These are phyloP conservation scores for Pisolithus marmoratus DNA, from an alignment of 768 basidiomycete species.

Conservation along the genomic window DNA sequence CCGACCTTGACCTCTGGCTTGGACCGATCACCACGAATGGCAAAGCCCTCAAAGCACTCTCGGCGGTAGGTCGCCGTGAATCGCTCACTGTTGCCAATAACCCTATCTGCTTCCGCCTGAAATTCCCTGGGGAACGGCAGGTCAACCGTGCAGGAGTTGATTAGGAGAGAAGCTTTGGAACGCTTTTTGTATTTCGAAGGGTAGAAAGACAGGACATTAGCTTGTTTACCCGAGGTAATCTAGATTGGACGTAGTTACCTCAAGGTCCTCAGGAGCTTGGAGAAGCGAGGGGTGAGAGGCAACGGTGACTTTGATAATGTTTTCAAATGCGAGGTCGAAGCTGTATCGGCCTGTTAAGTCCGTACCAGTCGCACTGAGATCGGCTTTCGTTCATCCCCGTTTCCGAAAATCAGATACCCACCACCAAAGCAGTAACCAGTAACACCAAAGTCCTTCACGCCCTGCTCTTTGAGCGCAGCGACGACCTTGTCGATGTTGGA, in stretches of 20 bases:
- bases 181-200: constrained; percentile 40
- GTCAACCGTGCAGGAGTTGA: constrained; percentile 60
- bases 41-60: constrained; percentile 36
- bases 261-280: constrained; percentile 51
- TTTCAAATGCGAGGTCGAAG: constrained; percentile 59
- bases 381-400: not conserved
- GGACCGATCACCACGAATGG: constrained; percentile 40
- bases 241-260: constrained; percentile 32
- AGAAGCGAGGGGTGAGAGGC: constrained; percentile 62
- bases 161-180: constrained; percentile 54
- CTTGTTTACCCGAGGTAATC: not conserved
- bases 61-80: not conserved
- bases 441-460: constrained; percentile 52
- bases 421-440: constrained; percentile 71
- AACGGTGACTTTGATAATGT: constrained; percentile 41
- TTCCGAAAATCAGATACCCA: constrained; percentile 18
- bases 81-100: not conserved
- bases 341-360: constrained; percentile 40
- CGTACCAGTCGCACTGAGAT: not conserved
- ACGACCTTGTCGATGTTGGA: constrained; percentile 53
- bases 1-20: constrained; percentile 53
- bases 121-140: not conserved
- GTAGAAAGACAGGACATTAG: not conserved
- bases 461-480: constrained; percentile 48
- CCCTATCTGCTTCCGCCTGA: not conserved